Evolutionary conservation across 2,329 filamentous ascomycete species (phyloP), one percentile per base, ranked within the genome.

Genomic region (Ophiostoma triangulosporum): DNA sequence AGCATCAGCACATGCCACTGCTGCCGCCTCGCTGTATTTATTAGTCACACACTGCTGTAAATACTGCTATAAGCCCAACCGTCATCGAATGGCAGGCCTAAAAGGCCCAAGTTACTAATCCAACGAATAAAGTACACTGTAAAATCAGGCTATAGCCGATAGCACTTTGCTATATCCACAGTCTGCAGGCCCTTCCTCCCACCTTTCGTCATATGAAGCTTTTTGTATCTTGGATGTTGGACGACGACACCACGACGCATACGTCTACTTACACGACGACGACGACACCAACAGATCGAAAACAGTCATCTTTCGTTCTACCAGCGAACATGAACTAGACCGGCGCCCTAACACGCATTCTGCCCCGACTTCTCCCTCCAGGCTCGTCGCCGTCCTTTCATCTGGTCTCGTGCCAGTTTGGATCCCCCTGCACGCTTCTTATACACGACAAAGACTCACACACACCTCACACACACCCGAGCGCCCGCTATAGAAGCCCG

Each of bases 161-260:
- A 40, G 43, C 36, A 50, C 35, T 52, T 40, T 52, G 33, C 35
- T 35, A n/a, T n/a, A n/a, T n/a, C n/a, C n/a, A n/a, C 29, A 14
- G 17, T 50, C 29, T 52, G 43, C 33, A n/a, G 12, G 8, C 22
- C 20, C 36, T n/a, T 31, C n/a, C 35, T 48, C 22, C 12, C 40
- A 24, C 33, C 49, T 33, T 29, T 49, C 52, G 52, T 48, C 38
- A 50, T 46, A 22, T 45, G 17, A 32, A 49, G 20, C 38, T 7
- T n/a, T 48, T 46, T 52, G 33, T 36, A 15, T 9, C 14, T 27
- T 27, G 15, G 22, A 17, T 24, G 32, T 36, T 31, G n/a, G n/a
- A n/a, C n/a, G n/a, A n/a, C n/a, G n/a, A n/a, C 20, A 26, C 48
- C 32, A 36, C 22, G 9, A 40, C 17, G 31, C 38, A 22, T 17